Conservation (phyloP, 805 yeast genomes). For the Barnettozyma siamensis region DNA sequence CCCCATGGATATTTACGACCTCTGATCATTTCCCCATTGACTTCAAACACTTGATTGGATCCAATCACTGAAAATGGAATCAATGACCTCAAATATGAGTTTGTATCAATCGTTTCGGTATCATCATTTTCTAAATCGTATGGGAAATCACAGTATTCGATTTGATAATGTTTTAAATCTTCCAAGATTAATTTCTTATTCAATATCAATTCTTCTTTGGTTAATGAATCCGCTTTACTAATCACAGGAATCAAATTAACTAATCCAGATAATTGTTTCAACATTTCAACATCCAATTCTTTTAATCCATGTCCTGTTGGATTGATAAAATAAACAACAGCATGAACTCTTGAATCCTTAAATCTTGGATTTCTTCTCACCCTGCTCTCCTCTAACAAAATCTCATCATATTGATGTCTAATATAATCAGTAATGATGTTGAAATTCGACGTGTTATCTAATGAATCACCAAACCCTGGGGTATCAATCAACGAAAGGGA, state of each 20-base stretch:
- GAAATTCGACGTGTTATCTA: conserved; percentile 64
- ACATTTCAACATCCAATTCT: conserved; percentile 70
- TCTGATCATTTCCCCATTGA: conserved; percentile 36
- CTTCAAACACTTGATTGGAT: conserved; percentile 54
- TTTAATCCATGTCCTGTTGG: conserved; percentile 82
- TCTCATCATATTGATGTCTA: conserved; percentile 80
- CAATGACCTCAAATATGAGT: conserved; percentile 55
- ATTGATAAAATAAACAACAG: conserved; percentile 67
- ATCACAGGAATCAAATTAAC: conserved; percentile 84
- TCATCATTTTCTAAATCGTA: conserved; percentile 48
- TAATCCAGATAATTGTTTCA: conserved; percentile 71
- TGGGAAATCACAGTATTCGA: conserved; percentile 74
- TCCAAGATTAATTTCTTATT: conserved; percentile 72
- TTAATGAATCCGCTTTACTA: conserved; percentile 80
- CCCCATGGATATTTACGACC: conserved; percentile 58
- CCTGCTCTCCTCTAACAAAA: conserved; percentile 71
- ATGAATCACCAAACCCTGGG: conserved; percentile 74
- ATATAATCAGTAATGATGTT: conserved; percentile 69
- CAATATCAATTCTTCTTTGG: conserved; percentile 66
- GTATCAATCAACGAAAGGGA: conserved; percentile 73
- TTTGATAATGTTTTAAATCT: conserved; percentile 63
- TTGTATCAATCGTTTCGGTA: conserved; percentile 60
- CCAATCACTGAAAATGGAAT: conserved; percentile 68
- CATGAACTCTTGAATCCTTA: conserved; percentile 79
- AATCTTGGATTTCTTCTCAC: conserved; percentile 82